Percentiles rank a stretch among this genome's conserved stretches.
phyloP scores from a whole-genome alignment of 257 asterid genomes.

The Solanum lycopersicoides region DNA sequence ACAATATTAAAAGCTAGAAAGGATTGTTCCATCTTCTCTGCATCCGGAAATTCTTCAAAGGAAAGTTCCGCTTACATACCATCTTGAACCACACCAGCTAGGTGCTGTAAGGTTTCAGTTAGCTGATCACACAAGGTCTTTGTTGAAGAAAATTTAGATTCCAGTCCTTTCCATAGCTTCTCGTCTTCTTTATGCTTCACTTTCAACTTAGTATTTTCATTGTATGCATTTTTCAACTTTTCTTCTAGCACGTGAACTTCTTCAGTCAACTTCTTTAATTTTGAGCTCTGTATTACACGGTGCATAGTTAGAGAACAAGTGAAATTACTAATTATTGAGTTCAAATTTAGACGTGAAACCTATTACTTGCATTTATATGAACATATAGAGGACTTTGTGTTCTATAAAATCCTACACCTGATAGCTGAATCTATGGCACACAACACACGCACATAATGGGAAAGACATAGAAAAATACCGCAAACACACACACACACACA shows the following conservation, averaged over 20 bases:
- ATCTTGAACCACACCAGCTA: conserved; percentile 68
- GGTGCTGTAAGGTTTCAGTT: conserved; percentile 60
- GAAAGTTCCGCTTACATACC: conserved; percentile 28
- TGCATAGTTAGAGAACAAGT: not conserved
- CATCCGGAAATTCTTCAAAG: not conserved
- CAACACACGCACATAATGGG: not conserved
- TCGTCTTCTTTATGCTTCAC: conserved; percentile 92
- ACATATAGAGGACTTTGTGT: not conserved
- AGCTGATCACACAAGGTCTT: conserved; percentile 77
- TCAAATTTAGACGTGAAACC: not conserved
- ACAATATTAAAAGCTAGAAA: not conserved
- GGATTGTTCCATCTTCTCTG: not conserved
- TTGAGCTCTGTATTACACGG: conserved; percentile 48
- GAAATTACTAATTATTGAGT: not conserved
- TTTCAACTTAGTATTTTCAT: conserved; percentile 77
- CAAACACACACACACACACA: not conserved
- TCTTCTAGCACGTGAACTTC: conserved; percentile 65
- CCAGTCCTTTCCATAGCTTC: conserved; percentile 93
- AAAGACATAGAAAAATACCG: not conserved
- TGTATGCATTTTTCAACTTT: conserved; percentile 73
- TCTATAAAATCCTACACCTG: not conserved
- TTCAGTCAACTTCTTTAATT: conserved; percentile 71
- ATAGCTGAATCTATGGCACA: not conserved
- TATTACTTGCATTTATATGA: not conserved
- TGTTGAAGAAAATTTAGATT: conserved; percentile 72